Base-by-base conservation (phyloP, 495 filamentous ascomycete genomes). In the Lophiostoma macrostomum region DNA sequence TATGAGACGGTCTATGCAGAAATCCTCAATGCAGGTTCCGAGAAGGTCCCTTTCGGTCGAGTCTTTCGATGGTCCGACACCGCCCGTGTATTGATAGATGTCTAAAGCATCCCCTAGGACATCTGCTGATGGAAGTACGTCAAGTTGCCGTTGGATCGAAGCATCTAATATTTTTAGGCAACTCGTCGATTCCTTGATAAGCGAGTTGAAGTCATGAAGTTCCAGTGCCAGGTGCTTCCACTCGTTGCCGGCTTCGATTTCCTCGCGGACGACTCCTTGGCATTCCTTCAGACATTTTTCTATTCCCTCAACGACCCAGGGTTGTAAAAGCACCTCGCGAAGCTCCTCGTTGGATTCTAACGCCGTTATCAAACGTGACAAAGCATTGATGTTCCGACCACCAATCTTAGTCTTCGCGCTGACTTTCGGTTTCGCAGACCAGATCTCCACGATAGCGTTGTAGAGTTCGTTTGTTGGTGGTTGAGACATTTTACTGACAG, bases 251-350 rank as follows among this genome's bases (percentile, higher is more conserved):
- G 22, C 34, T 3, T 48, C 34, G 16, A 58, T 58, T 19, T 52
- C 41, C 8, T 25, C 35, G 13, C 22, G n/a, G 6, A 58, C 32
- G 1, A 48, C 55, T 13, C 8, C 27, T 24, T 53, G 47, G 28
- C 55, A 58, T n/a, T 58, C 47, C 13, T 16, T 14, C 0, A 58
- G 14, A 19, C 48, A 58, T 18, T 39, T 58, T 27, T 58, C 47
- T 13, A 58, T 52, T 4, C 47, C 47, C 20, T 53, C 14, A 5
- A 53, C 27, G 6, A 58, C 27, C 47, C 41, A 58, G 2, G 47
- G 40, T 11, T 40, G 29, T 2, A 58, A 19, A 0, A 58, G 16
- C 1, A 48, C 40, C 34, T 48, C 29, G 5, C 48, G 39, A 11
- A 58, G 47, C 4, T 23, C 40, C 14, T 53, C 55, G 3, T n/a